A percentile compares a stretch with the other conserved stretches of the same genome.
Evolutionary conservation across 176 grass and related monocot genomes (phyloP).

Genomic region (Alloteropsis semialata): DNA sequence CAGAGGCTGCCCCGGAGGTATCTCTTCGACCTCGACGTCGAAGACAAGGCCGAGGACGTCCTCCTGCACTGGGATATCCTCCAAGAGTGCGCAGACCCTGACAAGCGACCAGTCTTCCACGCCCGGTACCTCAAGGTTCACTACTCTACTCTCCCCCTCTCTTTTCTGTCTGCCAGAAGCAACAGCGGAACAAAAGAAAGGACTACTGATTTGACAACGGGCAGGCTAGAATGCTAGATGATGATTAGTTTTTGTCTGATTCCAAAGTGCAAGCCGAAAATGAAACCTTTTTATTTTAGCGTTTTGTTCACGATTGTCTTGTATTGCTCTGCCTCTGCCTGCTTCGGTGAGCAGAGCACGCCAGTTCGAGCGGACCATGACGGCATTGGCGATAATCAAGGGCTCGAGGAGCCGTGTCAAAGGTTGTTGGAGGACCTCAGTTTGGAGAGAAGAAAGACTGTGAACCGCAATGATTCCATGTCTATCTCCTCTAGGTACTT

Average conservation of each 20-base stretch:
- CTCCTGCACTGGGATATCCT: conserved; percentile 74
- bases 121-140: conserved; percentile 55
- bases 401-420: conserved; percentile 14
- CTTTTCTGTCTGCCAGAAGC: neutral
- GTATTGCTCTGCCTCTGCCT: neutral
- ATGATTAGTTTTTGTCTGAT: neutral
- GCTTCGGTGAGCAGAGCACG: neutral
- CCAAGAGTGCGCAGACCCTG: conserved; percentile 36
- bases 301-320: neutral
- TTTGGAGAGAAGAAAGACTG: neutral
- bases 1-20: conserved; percentile 56
- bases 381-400: neutral
- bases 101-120: conserved; percentile 56
- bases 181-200: neutral
- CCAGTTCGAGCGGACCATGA: neutral
- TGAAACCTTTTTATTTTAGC: too few species aligned
- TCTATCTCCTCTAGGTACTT: conserved; percentile 20
- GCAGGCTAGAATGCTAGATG: neutral
- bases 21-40: conserved; percentile 44
- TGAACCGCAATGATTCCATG: neutral
- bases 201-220: neutral
- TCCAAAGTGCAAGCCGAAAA: neutral
- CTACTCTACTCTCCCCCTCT: neutral
- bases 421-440: conserved; percentile 33
- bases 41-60: conserved; percentile 52